Evolutionary conservation across 2,329 filamentous ascomycete genomes (phyloP).

Genomic region (Fusarium circinatum): DNA sequence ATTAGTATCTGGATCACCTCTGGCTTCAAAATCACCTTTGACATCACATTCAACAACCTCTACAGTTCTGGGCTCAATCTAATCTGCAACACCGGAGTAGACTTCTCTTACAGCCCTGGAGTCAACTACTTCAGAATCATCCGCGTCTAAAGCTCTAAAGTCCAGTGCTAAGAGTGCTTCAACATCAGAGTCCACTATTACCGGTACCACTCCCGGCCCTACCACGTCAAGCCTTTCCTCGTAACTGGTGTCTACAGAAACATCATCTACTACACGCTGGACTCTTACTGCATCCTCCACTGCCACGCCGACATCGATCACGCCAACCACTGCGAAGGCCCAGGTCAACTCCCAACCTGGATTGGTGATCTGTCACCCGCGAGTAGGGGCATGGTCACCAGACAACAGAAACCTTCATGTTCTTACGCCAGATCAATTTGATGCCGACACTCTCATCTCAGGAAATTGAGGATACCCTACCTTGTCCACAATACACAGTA

Average conservation of each 20-base stretch:
- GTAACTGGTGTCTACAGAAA: rapidly evolving
- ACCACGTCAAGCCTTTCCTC: background rate
- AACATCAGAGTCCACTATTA: background rate
- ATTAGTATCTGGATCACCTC: background rate
- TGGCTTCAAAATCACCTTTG: background rate
- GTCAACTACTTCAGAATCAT: background rate
- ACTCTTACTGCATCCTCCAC: background rate
- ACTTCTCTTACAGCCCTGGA: background rate
- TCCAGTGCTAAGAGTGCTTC: background rate
- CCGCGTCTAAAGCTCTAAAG: background rate
- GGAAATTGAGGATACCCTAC: background rate
- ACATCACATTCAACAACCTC: background rate
- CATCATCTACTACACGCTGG: background rate
- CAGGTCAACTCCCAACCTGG: background rate
- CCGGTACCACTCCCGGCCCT: too few species aligned
- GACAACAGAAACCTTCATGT: background rate
- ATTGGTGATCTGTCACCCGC: background rate
- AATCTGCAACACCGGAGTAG: background rate
- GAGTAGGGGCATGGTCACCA: rapidly evolving
- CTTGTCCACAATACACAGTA: background rate
- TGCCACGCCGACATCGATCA: background rate
- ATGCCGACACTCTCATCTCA: background rate
- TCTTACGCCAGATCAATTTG: background rate
- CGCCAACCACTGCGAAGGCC: background rate
- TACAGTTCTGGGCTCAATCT: background rate